Evolutionary conservation across 2,329 filamentous ascomycete genomes (phyloP), one percentile per base, ranked within the genome.

Genomic region (Fusarium sp.): DNA sequence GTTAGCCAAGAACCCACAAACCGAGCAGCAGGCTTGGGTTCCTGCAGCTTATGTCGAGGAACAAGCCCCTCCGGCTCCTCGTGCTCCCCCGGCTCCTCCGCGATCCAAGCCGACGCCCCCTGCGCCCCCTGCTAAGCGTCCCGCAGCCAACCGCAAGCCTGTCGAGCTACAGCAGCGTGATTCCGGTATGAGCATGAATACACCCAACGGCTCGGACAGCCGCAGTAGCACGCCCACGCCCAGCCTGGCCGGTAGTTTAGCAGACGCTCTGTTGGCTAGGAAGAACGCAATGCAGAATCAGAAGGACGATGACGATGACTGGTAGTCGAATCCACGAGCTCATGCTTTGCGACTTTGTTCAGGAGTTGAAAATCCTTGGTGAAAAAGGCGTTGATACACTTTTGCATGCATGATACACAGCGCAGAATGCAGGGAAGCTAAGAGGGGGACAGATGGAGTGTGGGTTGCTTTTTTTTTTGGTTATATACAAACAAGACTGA

Each of bases 1-100:
- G 94, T 82, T 98, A 42, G 95, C 89, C 62, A 94, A 92, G 80
- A 91, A 56, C 29, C 49, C 51, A 19, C 49, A 89, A 61, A 77
- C 66, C 6, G 67, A 68, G 5, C 85, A 86, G n/a, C 92, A 95
- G 76, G 95, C 93, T 47, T 99, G 95, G 95, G 87, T 95, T 4
- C 95, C 95, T 0, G 91, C 93, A 17, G 92, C 94, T 17, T 99
- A 99, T 71, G 89, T 99, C 9, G 90, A 98, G 77, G 93, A 97
- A 77, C 84, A 90, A 72, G 84, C 86, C 5, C 84, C 86, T 7
- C 81, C 86, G 23, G 82, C 84, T 41, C 84, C 87, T 4, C 80
- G 84, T 19, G 83, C 86, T 7, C 88, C 91, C 13, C 88, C 88
- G 9, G 86, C 90, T 1, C 86, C 89, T 1, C 83, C 88, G 4